These are phyloP conservation scores for Cornus kousa DNA, from an alignment of 148 eudicot species.

Conservation along the genomic window DNA sequence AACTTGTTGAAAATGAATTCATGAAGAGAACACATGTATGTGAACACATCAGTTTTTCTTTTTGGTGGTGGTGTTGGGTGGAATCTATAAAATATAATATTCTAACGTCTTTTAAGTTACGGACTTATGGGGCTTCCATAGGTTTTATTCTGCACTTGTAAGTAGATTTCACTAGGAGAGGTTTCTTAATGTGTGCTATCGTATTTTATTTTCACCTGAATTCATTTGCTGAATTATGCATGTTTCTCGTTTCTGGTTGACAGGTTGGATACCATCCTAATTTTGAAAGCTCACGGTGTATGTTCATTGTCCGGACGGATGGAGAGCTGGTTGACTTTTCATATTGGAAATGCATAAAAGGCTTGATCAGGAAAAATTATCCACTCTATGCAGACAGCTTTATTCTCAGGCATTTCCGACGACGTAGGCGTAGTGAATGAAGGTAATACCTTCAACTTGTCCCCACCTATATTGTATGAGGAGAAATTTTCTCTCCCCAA, in stretches of 20 bases:
- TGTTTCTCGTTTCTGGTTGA: conserved; percentile 18
- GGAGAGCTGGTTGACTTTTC: conserved; percentile 78
- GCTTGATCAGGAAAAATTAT: conserved; percentile 65
- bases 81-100: not conserved
- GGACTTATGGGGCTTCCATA: not conserved
- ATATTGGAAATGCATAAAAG: conserved; percentile 94
- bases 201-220: not conserved
- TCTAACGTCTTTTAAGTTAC: not conserved
- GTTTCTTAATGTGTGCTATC: not conserved
- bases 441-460: conserved; percentile 22
- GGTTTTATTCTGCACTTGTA: not conserved
- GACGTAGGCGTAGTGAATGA: conserved; percentile 52
- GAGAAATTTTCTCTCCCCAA: not conserved
- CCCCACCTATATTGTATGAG: conserved; percentile 11
- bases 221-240: conserved; percentile 5
- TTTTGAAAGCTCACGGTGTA: conserved; percentile 73
- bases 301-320: conserved; percentile 86
- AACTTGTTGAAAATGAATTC: not conserved
- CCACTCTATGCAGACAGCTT: conserved; percentile 84
- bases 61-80: too few relatives aligned
- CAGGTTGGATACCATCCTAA: conserved; percentile 87
- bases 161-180: not conserved
- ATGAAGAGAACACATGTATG: not conserved
- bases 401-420: conserved; percentile 75
- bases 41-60: too few relatives aligned